phyloP scores from a whole-genome alignment of 306 rosid species.

The Begonia loranthoides region DNA sequence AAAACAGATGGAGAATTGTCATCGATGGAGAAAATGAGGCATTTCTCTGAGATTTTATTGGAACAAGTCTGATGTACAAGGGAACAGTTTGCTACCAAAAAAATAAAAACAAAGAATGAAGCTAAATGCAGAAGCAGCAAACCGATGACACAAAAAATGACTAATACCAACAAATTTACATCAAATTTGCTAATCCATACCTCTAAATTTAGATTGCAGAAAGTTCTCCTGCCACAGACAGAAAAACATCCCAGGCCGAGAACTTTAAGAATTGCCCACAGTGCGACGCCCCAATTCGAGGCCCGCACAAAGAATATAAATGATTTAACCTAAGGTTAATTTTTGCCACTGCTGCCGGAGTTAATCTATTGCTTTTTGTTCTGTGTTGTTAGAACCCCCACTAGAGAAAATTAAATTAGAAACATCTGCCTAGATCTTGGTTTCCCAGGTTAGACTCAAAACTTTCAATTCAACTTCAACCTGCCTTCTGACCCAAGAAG shows the following conservation, averaged over 20 bases:
- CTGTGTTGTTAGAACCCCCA: constrained; percentile 67
- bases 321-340: constrained; percentile 47
- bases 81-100: constrained; percentile 41
- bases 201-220: constrained; percentile 29
- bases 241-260: constrained; percentile 64
- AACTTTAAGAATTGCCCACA: constrained; percentile 58
- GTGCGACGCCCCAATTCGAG: constrained; percentile 63
- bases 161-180: constrained; percentile 47
- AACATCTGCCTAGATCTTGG: constrained; percentile 24
- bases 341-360: constrained; percentile 39
- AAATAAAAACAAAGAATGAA: constrained; percentile 24
- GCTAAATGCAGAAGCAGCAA: constrained; percentile 46
- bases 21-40: constrained; percentile 12
- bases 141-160: constrained; percentile 18
- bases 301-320: constrained; percentile 90
- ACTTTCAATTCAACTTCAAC: constrained; percentile 25
- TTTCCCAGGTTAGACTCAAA: constrained; percentile 12
- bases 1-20: no score
- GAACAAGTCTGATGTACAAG: constrained; percentile 36
- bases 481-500: constrained; percentile 49
- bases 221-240: constrained; percentile 49
- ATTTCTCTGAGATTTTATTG: constrained; percentile 42
- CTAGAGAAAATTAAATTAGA: constrained; percentile 58
- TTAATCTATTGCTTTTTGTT: constrained; percentile 33
- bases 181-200: constrained; percentile 13